Evolutionary conservation across 164 flowering plant species (phyloP), one percentile per base, ranked within the genome.

Genomic region (Vitis riparia): DNA sequence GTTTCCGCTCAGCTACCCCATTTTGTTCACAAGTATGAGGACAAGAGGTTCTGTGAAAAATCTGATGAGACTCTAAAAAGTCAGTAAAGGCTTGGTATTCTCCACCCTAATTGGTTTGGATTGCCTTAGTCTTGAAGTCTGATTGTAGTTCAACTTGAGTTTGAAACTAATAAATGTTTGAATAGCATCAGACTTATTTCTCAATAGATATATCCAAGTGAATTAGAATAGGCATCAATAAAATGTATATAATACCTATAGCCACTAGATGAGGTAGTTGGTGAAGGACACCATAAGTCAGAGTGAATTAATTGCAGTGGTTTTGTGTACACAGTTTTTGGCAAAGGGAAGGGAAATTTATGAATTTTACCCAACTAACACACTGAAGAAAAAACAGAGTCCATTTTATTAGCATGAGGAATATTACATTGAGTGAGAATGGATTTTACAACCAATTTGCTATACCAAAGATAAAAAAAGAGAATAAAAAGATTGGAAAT

Each of bases 1-100:
- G 75, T 57, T 67, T 67, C 2, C 72, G 9, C 16, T 76, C 74
- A 1, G 61, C 75, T 8, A 53, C 11, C 9, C 79, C 65, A 63
- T 67, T 76, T 16, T 71, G 79, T 37, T 71, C 11, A 3, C 55
- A 68, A 3, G 73, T 68, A 17, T 71, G 49, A n/a, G 78, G 75
- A 32, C 65, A 67, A 1, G 62, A 5, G 7, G 16, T 0, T 23
- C 44, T 57, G 62, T 67, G 62, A 13, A 8, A 2, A 8, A 66
- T 63, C 0, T 69, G 62, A 23, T 3, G 9, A 1, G 47, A 14
- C 10, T 2, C 10, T 2, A 74, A 50, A 7, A 44, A 8, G 14
- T 15, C 1, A 1, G 5, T 9, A 6, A 49, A 55, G 8, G 10
- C 5, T 2, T 2, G 10, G 13, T 47, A 76, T 67, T 76, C 78